These are phyloP conservation scores for Apiospora pterosperma DNA, from an alignment of 2,329 filamentous ascomycete genomes.

Conservation along the genomic window DNA sequence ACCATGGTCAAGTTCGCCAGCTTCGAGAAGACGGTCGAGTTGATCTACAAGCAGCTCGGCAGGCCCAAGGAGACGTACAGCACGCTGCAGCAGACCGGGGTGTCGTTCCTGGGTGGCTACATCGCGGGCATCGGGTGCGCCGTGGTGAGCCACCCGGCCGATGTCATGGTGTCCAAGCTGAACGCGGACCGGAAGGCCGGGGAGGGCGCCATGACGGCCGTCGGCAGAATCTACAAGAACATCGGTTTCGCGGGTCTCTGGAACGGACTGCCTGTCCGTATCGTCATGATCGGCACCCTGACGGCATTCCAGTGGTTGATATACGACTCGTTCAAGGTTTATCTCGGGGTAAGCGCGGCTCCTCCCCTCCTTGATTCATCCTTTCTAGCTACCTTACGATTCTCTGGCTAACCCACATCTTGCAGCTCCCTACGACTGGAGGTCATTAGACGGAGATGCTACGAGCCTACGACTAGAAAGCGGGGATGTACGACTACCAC, in stretches of 20 bases:
- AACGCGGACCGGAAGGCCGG: constrained; percentile 71
- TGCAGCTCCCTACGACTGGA: constrained; percentile 11
- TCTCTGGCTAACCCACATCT: neutral
- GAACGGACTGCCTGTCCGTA: constrained; percentile 78
- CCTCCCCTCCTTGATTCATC: neutral
- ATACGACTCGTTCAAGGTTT: constrained; percentile 44
- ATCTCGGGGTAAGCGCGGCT: constrained; percentile 5
- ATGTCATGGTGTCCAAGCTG: constrained; percentile 87
- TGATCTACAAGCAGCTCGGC: constrained; percentile 45
- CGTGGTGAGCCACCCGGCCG: constrained; percentile 70
- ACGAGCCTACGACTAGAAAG: too few relatives aligned
- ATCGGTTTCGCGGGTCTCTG: constrained; percentile 83
- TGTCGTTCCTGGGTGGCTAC: constrained; percentile 71
- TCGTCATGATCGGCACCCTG: constrained; percentile 79
- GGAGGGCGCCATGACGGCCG: constrained; percentile 69
- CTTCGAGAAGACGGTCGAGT: constrained; percentile 12
- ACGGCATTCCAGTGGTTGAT: constrained; percentile 89
- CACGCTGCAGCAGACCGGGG: constrained; percentile 12
- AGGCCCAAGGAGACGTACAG: constrained; percentile 62
- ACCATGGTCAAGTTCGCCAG: constrained; percentile 50
- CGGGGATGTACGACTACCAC: neutral
- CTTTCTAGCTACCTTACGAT: too few relatives aligned
- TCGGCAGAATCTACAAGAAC: constrained; percentile 74
- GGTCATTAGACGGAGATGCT: constrained; percentile 5
- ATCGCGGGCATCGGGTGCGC: constrained; percentile 82